phyloP scores from a whole-genome alignment of 306 rosid genomes.

The Hylodesmum podocarpum region DNA sequence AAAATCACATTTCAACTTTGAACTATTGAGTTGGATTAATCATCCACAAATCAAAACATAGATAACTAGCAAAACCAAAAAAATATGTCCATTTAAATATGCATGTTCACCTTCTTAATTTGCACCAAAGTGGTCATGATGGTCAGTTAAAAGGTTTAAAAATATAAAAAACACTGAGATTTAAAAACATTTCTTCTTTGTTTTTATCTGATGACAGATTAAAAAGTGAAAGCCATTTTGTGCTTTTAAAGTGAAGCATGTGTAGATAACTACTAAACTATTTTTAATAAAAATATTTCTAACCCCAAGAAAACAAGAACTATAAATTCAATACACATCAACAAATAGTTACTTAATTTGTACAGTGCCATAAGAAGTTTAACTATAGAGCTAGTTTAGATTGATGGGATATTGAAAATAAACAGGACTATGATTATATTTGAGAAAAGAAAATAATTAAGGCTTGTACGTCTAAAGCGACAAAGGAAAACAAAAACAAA shows the following conservation, averaged over 20 bases:
- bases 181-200: not conserved
- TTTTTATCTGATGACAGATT: not conserved
- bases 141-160: not conserved
- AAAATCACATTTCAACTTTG: conserved; percentile 28
- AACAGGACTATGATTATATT: not conserved
- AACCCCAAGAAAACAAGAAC: not conserved
- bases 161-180: not conserved
- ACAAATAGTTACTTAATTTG: conserved; percentile 10
- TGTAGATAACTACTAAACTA: not conserved
- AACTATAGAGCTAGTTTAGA: not conserved
- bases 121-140: conserved; percentile 16
- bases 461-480: not conserved
- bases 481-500: not conserved
- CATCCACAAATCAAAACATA: conserved; percentile 26
- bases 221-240: not conserved
- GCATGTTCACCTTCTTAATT: not conserved
- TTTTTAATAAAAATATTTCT: not conserved
- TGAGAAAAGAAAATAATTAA: not conserved
- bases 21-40: conserved; percentile 37
- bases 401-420: conserved; percentile 19
- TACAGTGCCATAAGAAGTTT: not conserved
- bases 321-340: not conserved
- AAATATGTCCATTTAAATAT: not conserved
- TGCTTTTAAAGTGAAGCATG: not conserved
- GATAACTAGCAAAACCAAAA: conserved; percentile 16